These are phyloP conservation scores for Rheum nobile DNA, from an alignment of 148 eudicot species.

Conservation along the genomic window DNA sequence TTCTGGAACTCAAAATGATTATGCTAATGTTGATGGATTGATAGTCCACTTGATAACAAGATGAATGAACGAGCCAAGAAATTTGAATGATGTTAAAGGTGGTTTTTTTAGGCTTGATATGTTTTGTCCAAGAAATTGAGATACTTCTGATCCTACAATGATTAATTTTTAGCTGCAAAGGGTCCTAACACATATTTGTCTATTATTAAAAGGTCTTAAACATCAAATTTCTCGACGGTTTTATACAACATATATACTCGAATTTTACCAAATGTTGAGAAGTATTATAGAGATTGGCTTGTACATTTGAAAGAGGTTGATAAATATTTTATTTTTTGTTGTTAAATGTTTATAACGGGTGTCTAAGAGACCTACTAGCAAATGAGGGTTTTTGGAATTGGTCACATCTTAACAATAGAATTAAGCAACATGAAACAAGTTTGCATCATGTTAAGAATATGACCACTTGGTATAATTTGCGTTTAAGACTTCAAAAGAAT, in stretches of 20 bases:
- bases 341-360: too few species aligned
- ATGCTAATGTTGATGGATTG: too few species aligned
- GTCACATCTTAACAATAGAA: neutral
- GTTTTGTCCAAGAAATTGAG: slow-evolving; percentile 4
- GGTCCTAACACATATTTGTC: neutral
- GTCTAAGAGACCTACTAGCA: slow-evolving; percentile 8
- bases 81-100: too few species aligned
- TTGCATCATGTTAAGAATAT: neutral
- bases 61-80: neutral
- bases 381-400: slow-evolving; percentile 15
- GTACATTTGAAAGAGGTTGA: too few species aligned
- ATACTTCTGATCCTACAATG: slow-evolving; percentile 2
- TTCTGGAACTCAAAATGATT: neutral
- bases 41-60: too few species aligned
- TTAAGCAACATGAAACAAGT: neutral
- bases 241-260: neutral
- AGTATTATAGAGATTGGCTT: neutral
- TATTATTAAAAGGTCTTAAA: too few species aligned
- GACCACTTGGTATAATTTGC: neutral
- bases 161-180: neutral
- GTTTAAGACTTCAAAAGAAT: slow-evolving; percentile 1
- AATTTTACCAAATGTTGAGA: slow-evolving; percentile 6
- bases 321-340: too few species aligned
- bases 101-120: neutral
- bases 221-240: neutral